Base-by-base conservation (phyloP, 2,329 filamentous ascomycete species). In the Byssothecium circinans region DNA sequence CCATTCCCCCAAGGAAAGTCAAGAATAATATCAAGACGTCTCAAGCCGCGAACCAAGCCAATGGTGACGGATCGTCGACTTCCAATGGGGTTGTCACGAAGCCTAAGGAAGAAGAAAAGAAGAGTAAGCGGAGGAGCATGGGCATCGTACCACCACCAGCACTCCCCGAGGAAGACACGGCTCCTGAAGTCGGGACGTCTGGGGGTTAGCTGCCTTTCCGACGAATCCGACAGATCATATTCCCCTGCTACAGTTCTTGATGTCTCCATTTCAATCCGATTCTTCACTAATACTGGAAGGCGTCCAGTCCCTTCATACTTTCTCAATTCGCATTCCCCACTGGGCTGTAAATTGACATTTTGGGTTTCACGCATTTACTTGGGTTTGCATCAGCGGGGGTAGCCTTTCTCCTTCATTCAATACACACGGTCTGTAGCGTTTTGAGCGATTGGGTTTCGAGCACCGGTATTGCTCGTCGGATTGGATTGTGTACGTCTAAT, bases 91-190 rank as follows among this genome's bases (percentile, higher is more conserved):
- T 53, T 7, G 35, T 40, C 7, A 49, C 54, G 20, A 64, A 60
- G 33, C 44, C 58, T 7, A 54, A 61, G 8, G 61, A 65, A 8
- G 59, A 61, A 6, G 64, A 68, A 18, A 68, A 64, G 52, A 69
- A 66, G 47, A 56, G 39, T 42, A 70, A 68, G 56, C 56, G 67
- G 43, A 68, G 54, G 53, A 69, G 66, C 35, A 29, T 65, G 17
- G 57, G 60, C 7, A 56, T 68, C 14, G 44, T 57, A 4, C 52
- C 62, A 8, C 65, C 62, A 1, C 61, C 60, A 8, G 48, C 52
- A 6, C 47, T 63, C 4, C 49, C 54, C 10, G 58, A 61, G 33
- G 65, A 69, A 41, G 65, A 67, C 34, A 60, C 49, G 22, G 57
- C 60, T 8, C 56, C 58, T 11, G 62, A 65, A 8, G 39, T 48